phyloP scores from a whole-genome alignment of 2,329 filamentous ascomycete genomes.

The Sporothrix dimorphospora region DNA sequence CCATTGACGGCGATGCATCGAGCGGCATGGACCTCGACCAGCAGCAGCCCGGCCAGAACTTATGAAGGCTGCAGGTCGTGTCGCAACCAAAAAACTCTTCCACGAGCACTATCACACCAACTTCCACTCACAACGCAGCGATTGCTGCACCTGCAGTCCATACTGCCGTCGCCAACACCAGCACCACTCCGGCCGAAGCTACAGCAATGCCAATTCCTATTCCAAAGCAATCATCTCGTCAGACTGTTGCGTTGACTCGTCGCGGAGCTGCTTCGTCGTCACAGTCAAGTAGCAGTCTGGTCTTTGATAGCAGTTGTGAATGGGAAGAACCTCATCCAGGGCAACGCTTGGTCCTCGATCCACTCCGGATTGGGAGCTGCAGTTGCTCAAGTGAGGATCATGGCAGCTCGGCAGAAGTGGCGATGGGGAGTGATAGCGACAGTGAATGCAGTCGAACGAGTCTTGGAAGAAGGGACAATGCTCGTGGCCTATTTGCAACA shows the following conservation, averaged over 20 bases:
- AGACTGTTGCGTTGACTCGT: slow-evolving; percentile 6
- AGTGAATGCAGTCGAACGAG: not conserved
- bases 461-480: slow-evolving; percentile 31
- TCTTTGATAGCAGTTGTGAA: slow-evolving; percentile 30
- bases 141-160: not conserved
- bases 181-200: slow-evolving; percentile 32
- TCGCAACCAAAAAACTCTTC: slow-evolving; percentile 46
- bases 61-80: slow-evolving; percentile 64
- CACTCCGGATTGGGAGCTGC: slow-evolving; percentile 34
- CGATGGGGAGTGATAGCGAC: not conserved
- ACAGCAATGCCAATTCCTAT: slow-evolving; percentile 27
- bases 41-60: slow-evolving; percentile 40
- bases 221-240: not conserved
- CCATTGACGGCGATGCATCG: slow-evolving; percentile 42
- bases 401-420: slow-evolving; percentile 11
- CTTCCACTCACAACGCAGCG: slow-evolving; percentile 40
- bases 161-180: slow-evolving; percentile 32
- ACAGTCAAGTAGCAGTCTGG: not conserved
- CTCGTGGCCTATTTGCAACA: slow-evolving; percentile 18
- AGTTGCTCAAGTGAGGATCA: not conserved
- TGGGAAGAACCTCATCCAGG: slow-evolving; percentile 55
- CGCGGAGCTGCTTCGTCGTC: not conserved
- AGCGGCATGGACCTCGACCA: slow-evolving; percentile 42
- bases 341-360: slow-evolving; percentile 41
- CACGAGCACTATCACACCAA: slow-evolving; percentile 30